Base-by-base conservation (phyloP, 2,329 filamentous ascomycete species). In the Geosmithia morbida region DNA sequence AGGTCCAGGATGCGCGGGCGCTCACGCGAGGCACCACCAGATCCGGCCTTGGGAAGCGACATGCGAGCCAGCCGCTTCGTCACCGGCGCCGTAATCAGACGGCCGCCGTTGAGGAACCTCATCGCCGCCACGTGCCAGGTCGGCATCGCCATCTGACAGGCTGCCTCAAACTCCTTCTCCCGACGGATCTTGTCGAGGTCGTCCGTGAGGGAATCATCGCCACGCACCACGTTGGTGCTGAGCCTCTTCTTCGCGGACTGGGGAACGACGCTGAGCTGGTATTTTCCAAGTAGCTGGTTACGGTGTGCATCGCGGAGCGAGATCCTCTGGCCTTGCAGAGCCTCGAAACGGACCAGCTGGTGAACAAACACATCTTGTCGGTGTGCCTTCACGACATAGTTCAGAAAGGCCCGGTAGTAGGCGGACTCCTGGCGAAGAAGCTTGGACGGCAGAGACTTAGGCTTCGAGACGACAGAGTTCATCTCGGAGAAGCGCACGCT, bases 361-460 rank as follows among this genome's bases (percentile, higher is more conserved):
- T 94, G 85, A 48, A 94, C 76, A 59, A 95, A 95, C 10, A 83
- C 80, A 62, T 97, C 92, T 17, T 72, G 69, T 47, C 72, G 70
- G 48, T 77, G 79, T 14, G 78, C 79, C 30, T 77, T 77, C 49
- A 85, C 74, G 43, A 81, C 68, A 54, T 86, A 75, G 58, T 83
- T 80, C 54, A 87, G 81, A 61, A 95, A 96, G 10, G 87, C 87
- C 51, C 85, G 83, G 66, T 88, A 90, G 64, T 95, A 96, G 5
- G 89, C 85, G 3, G 83, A 82, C 57, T 92, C 85, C 58, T 76
- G 70, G 49, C 69, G 71, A 20, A 62, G 49, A 29, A 81, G 63
- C 64, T 72, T 67, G 48, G 73, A 66, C 10, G 75, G 75, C 17
- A 79, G 64, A 37, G 63, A 64, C 55, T 69, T 70, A 20, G 74